Evolutionary conservation across 768 basidiomycete species (phyloP).

Genomic region (Mycena alexandri): DNA sequence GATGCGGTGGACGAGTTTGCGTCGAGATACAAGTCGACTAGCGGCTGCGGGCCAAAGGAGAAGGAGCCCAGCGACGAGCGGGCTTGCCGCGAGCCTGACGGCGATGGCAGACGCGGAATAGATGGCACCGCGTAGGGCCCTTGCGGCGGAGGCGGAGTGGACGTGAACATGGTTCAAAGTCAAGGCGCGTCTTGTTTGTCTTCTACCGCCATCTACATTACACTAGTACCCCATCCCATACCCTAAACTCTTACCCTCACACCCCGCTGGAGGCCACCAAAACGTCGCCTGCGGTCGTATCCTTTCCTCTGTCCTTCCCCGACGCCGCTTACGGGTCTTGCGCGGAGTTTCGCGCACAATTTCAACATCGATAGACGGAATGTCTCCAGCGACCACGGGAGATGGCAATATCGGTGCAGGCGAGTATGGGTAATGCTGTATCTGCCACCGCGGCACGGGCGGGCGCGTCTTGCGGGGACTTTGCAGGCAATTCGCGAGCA

Average conservation of each 20-base stretch:
- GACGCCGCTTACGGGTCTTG: slow-evolving; percentile 18
- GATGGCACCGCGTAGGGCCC: slow-evolving; percentile 57
- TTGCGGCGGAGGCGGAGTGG: slow-evolving; percentile 63
- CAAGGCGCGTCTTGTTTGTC: slow-evolving; percentile 28
- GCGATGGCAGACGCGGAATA: slow-evolving; percentile 66
- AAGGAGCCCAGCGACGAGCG: slow-evolving; percentile 83
- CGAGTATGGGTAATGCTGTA: slow-evolving; percentile 52
- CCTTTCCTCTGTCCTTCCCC: slow-evolving; percentile 38
- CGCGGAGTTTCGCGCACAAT: neutral
- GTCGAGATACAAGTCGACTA: slow-evolving; percentile 78
- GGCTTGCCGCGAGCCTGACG: slow-evolving; percentile 64
- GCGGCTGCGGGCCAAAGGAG: slow-evolving; percentile 84
- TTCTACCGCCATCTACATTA: slow-evolving; percentile 13
- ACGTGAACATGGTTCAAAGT: slow-evolving; percentile 43
- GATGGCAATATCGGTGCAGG: slow-evolving; percentile 16
- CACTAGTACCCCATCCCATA: slow-evolving; percentile 56
- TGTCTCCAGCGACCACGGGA: neutral
- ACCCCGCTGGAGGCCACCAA: slow-evolving; percentile 54
- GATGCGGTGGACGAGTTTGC: slow-evolving; percentile 73
- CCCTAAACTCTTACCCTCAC: slow-evolving; percentile 54
- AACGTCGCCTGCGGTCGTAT: slow-evolving; percentile 51
- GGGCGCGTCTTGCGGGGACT: slow-evolving; percentile 55
- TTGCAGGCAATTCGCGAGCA: slow-evolving; percentile 49
- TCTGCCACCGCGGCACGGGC: slow-evolving; percentile 47
- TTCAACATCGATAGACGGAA: slow-evolving; percentile 25